phyloP scores from a whole-genome alignment of 75 land plant genomes.

The Gnetum montanum region DNA sequence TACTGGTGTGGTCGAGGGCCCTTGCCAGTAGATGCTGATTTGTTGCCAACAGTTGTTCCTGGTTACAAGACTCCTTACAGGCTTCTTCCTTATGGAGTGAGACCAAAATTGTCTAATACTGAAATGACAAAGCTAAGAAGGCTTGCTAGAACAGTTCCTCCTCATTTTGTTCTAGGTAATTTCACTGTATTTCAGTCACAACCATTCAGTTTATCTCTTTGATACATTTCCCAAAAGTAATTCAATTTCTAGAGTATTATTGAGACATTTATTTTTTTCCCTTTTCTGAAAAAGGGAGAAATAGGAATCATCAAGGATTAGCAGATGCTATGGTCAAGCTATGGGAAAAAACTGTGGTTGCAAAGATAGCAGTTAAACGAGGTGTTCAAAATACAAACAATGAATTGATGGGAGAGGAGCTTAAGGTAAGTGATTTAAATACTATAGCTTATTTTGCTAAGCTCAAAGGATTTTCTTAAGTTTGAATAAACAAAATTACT shows the following conservation, averaged over 20 bases:
- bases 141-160: conserved; percentile 64
- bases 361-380: conserved; percentile 83
- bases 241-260: too few relatives aligned
- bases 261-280: too few relatives aligned
- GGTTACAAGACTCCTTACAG: conserved; percentile 78
- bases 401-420: conserved; percentile 86
- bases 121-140: conserved; percentile 80
- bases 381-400: conserved; percentile 93
- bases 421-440: conserved; percentile 62
- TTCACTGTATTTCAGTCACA: too few relatives aligned
- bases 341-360: conserved; percentile 89
- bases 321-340: conserved; percentile 85
- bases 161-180: conserved; percentile 91
- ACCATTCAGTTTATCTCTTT: too few relatives aligned
- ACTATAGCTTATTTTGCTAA: too few relatives aligned
- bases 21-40: conserved; percentile 91
- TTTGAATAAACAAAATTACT: too few relatives aligned
- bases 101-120: conserved; percentile 47
- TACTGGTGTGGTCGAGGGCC: conserved; percentile 88
- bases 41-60: conserved; percentile 51
- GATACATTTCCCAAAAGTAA: too few relatives aligned
- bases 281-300: conserved; percentile 63
- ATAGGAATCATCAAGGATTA: conserved; percentile 77
- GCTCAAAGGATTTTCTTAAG: too few relatives aligned
- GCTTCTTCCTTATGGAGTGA: conserved; percentile 80